Evolutionary conservation across 768 basidiomycete genomes (phyloP).

Genomic region (Serendipita sp.): DNA sequence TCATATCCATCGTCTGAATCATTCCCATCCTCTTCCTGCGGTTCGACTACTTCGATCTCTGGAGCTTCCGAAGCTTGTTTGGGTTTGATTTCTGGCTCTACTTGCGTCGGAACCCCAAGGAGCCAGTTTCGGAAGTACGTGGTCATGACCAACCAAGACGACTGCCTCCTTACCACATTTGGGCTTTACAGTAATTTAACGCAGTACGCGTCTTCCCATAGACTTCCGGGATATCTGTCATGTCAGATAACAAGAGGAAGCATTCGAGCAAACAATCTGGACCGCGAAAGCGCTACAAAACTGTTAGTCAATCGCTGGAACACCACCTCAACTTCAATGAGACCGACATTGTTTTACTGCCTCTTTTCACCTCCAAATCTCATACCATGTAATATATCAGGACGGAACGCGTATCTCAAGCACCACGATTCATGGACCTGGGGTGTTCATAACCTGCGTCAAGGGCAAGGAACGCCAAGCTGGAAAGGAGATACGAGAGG

Average conservation of each 20-base stretch:
- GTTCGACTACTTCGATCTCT: conserved; percentile 3
- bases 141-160: neutral
- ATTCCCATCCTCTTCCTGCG: neutral
- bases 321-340: neutral
- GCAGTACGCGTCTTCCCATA: neutral
- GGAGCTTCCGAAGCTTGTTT: neutral
- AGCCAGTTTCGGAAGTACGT: conserved; percentile 4
- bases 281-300: neutral
- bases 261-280: neutral
- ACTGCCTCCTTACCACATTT: neutral
- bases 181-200: neutral
- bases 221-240: neutral
- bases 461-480: neutral
- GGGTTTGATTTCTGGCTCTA: neutral
- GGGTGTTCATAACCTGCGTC: neutral
- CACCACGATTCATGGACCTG: neutral
- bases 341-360: no score
- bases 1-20: conserved; percentile 2
- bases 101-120: neutral
- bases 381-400: neutral
- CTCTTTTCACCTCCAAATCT: no score
- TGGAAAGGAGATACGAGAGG: neutral
- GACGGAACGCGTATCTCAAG: neutral
- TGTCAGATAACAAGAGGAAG: conserved; percentile 1
- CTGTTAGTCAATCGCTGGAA: neutral